phyloP scores from a whole-genome alignment of 2,329 filamentous ascomycete species.

The Monosporascus sp. region DNA sequence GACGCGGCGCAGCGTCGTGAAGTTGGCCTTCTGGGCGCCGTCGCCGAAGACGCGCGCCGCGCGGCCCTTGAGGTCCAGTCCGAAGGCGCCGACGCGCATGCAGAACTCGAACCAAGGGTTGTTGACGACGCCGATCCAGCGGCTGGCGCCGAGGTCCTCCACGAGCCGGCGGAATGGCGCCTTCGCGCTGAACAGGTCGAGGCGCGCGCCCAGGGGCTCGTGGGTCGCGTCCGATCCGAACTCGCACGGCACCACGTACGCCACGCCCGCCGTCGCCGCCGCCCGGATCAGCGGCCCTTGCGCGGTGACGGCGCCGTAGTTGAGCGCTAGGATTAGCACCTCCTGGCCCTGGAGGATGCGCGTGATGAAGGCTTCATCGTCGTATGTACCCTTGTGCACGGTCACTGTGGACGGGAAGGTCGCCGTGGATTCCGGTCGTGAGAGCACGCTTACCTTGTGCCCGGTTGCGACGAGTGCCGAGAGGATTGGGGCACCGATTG shows the following conservation, averaged over 20 bases:
- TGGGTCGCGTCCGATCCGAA: constrained; percentile 26
- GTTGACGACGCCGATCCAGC: constrained; percentile 27
- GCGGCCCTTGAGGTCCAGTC: constrained; percentile 25
- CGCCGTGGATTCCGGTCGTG: constrained; percentile 20
- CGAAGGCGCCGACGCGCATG: constrained; percentile 22
- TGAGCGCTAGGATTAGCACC: constrained; percentile 25
- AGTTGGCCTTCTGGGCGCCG: constrained; percentile 23
- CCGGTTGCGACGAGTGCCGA: constrained; percentile 20
- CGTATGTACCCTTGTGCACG: constrained; percentile 15
- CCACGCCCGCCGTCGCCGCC: constrained; percentile 25
- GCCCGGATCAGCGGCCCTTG: constrained; percentile 26
- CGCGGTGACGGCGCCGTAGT: constrained; percentile 12
- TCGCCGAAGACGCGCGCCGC: constrained; percentile 26
- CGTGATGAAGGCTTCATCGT: constrained; percentile 20
- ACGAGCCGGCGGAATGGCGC: constrained; percentile 19
- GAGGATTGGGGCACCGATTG: constrained; percentile 23
- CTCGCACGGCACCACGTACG: constrained; percentile 27
- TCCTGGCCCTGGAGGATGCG: constrained; percentile 27
- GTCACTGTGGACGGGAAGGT: constrained; percentile 13
- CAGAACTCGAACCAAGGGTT: constrained; percentile 31
- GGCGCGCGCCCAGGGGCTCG: constrained; percentile 14
- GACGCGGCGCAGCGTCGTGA: constrained; percentile 25
- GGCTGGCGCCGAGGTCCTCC: constrained; percentile 24
- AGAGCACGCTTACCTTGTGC: constrained; percentile 27
- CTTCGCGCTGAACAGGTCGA: constrained; percentile 19